A percentile compares a stretch with the other conserved stretches of the same genome.
phyloP scores from a whole-genome alignment of 352 stramenopile species.

The Phytophthora multivora region DNA sequence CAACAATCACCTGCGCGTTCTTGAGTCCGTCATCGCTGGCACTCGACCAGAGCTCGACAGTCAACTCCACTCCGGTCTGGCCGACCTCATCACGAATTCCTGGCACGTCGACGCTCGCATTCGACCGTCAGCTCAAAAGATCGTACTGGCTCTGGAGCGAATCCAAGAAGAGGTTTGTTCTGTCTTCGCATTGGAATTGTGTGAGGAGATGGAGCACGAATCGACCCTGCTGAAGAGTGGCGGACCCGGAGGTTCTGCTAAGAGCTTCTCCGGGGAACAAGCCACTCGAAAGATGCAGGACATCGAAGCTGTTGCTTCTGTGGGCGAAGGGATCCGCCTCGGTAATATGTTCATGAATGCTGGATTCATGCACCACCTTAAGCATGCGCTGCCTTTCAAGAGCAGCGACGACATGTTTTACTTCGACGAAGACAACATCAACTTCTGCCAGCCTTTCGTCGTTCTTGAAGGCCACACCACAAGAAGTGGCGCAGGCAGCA shows the following conservation, averaged over 20 bases:
- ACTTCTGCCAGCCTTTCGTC: slow-evolving; percentile 40
- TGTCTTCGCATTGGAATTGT: slow-evolving; percentile 42
- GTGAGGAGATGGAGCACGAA: slow-evolving; percentile 40
- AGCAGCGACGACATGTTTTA: slow-evolving; percentile 46
- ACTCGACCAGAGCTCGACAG: slow-evolving; percentile 38
- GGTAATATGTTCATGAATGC: slow-evolving; percentile 68
- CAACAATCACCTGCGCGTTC: slow-evolving; percentile 61
- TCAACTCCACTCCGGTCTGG: slow-evolving; percentile 36
- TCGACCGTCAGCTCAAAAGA: slow-evolving; percentile 45
- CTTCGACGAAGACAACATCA: slow-evolving; percentile 52
- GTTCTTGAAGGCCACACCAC: slow-evolving; percentile 35
- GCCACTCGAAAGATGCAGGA: slow-evolving; percentile 45
- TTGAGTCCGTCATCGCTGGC: slow-evolving; percentile 54
- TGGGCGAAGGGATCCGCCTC: slow-evolving; percentile 47
- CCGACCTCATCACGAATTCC: slow-evolving; percentile 39
- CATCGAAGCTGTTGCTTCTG: slow-evolving; percentile 40
- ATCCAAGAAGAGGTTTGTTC: slow-evolving; percentile 53
- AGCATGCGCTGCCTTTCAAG: slow-evolving; percentile 50
- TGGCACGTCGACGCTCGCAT: slow-evolving; percentile 49
- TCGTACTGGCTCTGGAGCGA: slow-evolving; percentile 47
- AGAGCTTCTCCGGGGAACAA: slow-evolving; percentile 37
- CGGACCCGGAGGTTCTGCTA: slow-evolving; percentile 13
- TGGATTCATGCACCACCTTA: slow-evolving; percentile 57
- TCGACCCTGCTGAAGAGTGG: slow-evolving; percentile 25
- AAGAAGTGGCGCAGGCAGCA: slow-evolving; percentile 11